Evolutionary conservation across 164 flowering plant species (phyloP).

Genomic region (Berberis vulgaris): DNA sequence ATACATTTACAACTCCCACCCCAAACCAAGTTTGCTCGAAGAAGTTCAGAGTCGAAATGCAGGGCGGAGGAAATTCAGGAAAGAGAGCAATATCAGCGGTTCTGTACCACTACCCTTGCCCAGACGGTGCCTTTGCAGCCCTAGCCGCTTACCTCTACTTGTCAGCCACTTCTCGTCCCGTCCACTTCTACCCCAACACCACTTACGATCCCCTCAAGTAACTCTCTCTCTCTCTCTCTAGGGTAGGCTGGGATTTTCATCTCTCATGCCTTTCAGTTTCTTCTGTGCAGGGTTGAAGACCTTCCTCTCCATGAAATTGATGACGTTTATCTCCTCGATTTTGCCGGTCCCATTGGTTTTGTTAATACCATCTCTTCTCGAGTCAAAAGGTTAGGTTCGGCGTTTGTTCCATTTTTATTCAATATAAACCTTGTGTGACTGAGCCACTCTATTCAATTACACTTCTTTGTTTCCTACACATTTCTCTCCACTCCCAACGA

Average conservation of each 20-base stretch:
- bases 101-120: conserved; percentile 87
- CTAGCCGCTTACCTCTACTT: conserved; percentile 80
- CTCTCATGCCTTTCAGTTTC: background rate
- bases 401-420: background rate
- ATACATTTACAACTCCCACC: no score
- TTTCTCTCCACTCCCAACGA: background rate
- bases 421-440: background rate
- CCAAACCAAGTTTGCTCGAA: background rate
- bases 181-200: conserved; percentile 67
- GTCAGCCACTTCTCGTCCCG: conserved; percentile 39
- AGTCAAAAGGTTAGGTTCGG: conserved; percentile 33
- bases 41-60: background rate
- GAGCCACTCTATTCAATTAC: background rate
- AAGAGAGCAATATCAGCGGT: conserved; percentile 35
- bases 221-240: background rate
- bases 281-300: conserved; percentile 30
- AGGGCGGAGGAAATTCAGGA: background rate
- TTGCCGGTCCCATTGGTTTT: conserved; percentile 77
- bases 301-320: conserved; percentile 50
- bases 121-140: conserved; percentile 86
- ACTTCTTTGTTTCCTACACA: background rate
- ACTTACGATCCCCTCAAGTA: conserved; percentile 56
- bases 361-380: conserved; percentile 45
- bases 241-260: background rate
- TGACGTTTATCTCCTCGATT: conserved; percentile 68